Evolutionary conservation across 345 rosid species (phyloP).

Genomic region (Reutealis trisperma): DNA sequence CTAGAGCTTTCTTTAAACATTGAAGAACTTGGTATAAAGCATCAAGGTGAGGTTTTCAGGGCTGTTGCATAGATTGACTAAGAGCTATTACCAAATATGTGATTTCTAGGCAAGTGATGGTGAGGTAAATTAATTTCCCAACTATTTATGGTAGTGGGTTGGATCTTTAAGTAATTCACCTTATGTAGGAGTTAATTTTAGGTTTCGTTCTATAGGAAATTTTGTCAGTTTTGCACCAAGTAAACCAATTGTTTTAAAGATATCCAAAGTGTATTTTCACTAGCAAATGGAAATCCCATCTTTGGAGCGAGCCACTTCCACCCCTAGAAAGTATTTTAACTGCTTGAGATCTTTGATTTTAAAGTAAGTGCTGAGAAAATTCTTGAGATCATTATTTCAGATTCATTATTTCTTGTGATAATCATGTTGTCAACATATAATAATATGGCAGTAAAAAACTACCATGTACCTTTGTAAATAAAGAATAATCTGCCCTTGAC

Average conservation of each 20-base stretch:
- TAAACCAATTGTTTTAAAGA: neutral
- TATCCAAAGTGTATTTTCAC: neutral
- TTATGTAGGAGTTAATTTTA: neutral
- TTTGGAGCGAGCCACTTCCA: neutral
- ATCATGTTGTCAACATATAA: neutral
- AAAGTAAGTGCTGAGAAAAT: neutral
- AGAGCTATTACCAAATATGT: neutral
- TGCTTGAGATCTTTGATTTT: neutral
- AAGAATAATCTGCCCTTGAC: neutral
- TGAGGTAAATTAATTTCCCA: no score
- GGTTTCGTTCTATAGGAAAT: neutral
- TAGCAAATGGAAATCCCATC: neutral
- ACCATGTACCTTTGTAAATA: neutral
- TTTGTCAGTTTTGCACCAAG: neutral
- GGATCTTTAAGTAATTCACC: neutral
- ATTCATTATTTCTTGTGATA: no score
- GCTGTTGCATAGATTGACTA: neutral
- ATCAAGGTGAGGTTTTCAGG: neutral
- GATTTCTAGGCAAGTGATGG: fast-evolving
- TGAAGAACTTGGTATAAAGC: neutral
- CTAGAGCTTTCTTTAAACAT: neutral
- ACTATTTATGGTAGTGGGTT: neutral
- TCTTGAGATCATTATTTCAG: neutral
- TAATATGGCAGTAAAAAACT: neutral
- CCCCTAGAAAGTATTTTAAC: no score